These are phyloP conservation scores for Tricholoma flavovirens DNA, from an alignment of 768 basidiomycete genomes.

Conservation along the genomic window DNA sequence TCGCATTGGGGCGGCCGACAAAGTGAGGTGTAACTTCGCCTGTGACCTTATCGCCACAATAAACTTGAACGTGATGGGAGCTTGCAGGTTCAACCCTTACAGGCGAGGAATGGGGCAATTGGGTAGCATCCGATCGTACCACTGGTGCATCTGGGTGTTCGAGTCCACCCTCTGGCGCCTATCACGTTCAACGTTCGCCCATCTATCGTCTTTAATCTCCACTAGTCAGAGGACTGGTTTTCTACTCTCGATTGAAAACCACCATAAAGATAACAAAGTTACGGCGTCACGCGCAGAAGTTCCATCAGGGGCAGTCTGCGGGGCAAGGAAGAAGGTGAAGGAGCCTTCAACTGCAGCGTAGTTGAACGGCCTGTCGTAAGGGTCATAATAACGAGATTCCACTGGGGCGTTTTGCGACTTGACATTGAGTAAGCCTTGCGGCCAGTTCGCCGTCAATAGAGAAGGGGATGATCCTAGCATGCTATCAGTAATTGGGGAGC, in stretches of 20 bases:
- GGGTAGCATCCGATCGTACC: conserved; percentile 23
- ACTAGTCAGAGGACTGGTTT: conserved; percentile 28
- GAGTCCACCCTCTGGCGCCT: no score
- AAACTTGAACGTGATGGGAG: conserved; percentile 31
- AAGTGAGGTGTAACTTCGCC: conserved; percentile 18
- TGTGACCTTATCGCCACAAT: conserved; percentile 25
- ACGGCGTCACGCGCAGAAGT: conserved; percentile 5
- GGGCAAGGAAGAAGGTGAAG: conserved; percentile 27
- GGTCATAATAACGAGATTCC: conserved; percentile 24
- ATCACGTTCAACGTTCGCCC: conserved; percentile 18
- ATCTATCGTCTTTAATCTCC: conserved; percentile 27
- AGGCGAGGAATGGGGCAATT: conserved; percentile 20
- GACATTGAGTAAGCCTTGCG: conserved; percentile 18
- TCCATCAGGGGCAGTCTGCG: conserved; percentile 20
- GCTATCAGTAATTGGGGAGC: no score
- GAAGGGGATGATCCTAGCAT: conserved; percentile 3
- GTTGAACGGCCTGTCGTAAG: conserved; percentile 33
- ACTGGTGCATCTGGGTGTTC: conserved; percentile 25
- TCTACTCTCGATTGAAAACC: conserved; percentile 24
- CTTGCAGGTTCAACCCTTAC: conserved; percentile 35
- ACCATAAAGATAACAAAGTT: conserved; percentile 24
- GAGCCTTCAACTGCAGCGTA: conserved; percentile 24
- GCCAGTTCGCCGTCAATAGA: conserved; percentile 16
- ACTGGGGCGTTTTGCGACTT: neutral
- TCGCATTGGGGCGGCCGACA: neutral